Evolutionary conservation across 768 basidiomycete species (phyloP).

Genomic region (Gelatoporia subvermispora): DNA sequence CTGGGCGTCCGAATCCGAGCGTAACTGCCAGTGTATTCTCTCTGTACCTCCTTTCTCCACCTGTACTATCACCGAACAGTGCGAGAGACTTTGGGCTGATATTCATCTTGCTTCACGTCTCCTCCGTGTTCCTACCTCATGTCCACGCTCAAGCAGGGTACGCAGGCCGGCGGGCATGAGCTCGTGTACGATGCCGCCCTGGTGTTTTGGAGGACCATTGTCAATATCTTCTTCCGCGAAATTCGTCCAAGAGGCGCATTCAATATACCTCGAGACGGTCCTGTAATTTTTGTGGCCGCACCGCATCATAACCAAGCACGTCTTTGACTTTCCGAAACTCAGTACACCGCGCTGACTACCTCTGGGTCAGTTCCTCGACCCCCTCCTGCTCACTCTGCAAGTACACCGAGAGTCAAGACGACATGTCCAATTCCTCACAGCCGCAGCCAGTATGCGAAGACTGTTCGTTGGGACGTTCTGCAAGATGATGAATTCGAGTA

Average conservation of each 20-base stretch:
- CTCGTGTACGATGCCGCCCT: slow-evolving; percentile 68
- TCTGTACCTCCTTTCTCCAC: neutral
- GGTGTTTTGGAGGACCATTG: slow-evolving; percentile 79
- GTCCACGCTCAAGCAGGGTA: too few relatives aligned
- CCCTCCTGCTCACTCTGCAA: slow-evolving; percentile 53
- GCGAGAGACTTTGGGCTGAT: too few relatives aligned
- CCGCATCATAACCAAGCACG: slow-evolving; percentile 25
- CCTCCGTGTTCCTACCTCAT: too few relatives aligned
- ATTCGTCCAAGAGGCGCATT: slow-evolving; percentile 91
- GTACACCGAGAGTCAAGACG: slow-evolving; percentile 81
- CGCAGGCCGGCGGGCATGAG: slow-evolving; percentile 8
- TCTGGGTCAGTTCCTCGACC: slow-evolving; percentile 76
- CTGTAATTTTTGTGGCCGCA: slow-evolving; percentile 81
- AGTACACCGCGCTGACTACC: neutral
- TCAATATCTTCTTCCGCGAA: slow-evolving; percentile 95
- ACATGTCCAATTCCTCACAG: slow-evolving; percentile 81
- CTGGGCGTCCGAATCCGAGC: too few relatives aligned
- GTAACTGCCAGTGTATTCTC: neutral
- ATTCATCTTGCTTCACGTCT: too few relatives aligned
- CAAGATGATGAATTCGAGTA: slow-evolving; percentile 87
- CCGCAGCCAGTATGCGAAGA: slow-evolving; percentile 83
- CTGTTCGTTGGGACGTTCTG: slow-evolving; percentile 78
- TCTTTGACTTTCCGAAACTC: neutral
- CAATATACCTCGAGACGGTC: slow-evolving; percentile 87
- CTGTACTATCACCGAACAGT: slow-evolving; percentile 3